A percentile compares a stretch with the other conserved stretches of the same genome.
These are phyloP conservation scores for Pistacia atlantica DNA, from an alignment of 345 rosid species.

Conservation along the genomic window DNA sequence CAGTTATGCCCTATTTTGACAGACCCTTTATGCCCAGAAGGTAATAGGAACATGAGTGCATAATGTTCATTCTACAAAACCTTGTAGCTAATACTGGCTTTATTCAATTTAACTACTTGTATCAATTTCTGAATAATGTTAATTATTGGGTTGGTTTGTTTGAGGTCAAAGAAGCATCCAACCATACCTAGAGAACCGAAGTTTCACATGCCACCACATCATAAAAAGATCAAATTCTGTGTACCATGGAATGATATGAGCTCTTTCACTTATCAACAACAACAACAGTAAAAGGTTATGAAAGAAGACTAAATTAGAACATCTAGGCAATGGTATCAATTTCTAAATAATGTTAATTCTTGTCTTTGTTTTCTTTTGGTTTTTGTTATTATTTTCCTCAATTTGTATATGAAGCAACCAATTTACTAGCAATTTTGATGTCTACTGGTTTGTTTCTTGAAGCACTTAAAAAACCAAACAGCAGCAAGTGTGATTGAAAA, in stretches of 20 bases:
- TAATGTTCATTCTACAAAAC: too few relatives aligned
- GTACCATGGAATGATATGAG: constrained; percentile 57
- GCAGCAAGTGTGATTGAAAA: too few relatives aligned
- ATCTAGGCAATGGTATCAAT: background rate
- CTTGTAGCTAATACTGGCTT: background rate
- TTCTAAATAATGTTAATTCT: constrained; percentile 27
- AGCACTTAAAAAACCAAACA: constrained; percentile 24
- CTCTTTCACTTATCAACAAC: constrained; percentile 34
- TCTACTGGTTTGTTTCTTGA: too few relatives aligned
- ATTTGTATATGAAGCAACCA: constrained; percentile 49
- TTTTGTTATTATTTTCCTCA: background rate
- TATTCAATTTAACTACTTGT: too few relatives aligned
- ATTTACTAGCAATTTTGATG: too few relatives aligned
- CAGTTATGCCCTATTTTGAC: constrained; percentile 69
- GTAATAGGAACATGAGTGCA: constrained; percentile 29
- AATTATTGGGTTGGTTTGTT: background rate
- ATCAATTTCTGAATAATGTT: too few relatives aligned
- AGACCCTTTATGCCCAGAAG: constrained; percentile 93
- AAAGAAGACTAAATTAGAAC: background rate
- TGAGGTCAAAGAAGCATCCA: constrained; percentile 81
- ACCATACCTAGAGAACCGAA: constrained; percentile 81
- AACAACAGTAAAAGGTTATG: constrained; percentile 11
- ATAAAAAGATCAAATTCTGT: constrained; percentile 86
- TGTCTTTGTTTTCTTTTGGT: background rate
- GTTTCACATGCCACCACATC: constrained; percentile 79